A percentile compares a stretch with the other conserved stretches of the same genome.
phyloP scores from a whole-genome alignment of 2,329 filamentous ascomycete species.

The Colletotrichum australisinense region DNA sequence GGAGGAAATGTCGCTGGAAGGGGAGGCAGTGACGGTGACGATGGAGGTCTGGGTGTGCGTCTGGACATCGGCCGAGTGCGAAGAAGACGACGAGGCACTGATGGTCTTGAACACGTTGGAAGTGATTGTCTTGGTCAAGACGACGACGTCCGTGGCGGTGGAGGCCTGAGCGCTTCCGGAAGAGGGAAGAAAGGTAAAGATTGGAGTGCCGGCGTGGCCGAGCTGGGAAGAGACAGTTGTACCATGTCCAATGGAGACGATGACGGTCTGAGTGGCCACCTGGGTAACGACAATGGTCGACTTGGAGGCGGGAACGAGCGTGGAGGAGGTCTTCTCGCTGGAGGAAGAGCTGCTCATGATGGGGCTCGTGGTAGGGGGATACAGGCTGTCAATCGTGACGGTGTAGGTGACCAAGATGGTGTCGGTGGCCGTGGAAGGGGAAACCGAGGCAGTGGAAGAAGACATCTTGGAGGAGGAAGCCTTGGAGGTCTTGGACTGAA shows the following conservation, averaged over 20 bases:
- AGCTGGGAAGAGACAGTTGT: slow-evolving; percentile 26
- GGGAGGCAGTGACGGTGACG: slow-evolving; percentile 1
- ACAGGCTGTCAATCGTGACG: slow-evolving; percentile 24
- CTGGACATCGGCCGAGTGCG: background rate
- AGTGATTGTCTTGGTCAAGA: slow-evolving; percentile 19
- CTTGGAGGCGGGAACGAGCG: slow-evolving; percentile 3
- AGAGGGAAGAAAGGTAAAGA: background rate
- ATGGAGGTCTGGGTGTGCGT: slow-evolving; percentile 6
- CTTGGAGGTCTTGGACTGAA: background rate
- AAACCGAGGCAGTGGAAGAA: background rate
- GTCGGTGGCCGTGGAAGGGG: slow-evolving; percentile 5
- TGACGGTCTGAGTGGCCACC: slow-evolving; percentile 25
- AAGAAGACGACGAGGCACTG: background rate
- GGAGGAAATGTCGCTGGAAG: background rate
- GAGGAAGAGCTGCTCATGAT: slow-evolving; percentile 10
- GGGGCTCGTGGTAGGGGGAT: background rate
- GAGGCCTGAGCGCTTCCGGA: slow-evolving; percentile 5
- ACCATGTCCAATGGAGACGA: slow-evolving; percentile 22
- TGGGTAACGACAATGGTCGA: slow-evolving; percentile 17
- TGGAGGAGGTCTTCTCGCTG: background rate
- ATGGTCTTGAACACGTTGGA: slow-evolving; percentile 23
- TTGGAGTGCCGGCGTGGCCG: background rate
- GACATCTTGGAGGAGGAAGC: background rate
- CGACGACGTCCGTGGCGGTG: background rate
- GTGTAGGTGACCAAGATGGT: slow-evolving; percentile 31